Conservation (phyloP, 2,329 filamentous ascomycete genomes). For the Xylariaceae sp. region DNA sequence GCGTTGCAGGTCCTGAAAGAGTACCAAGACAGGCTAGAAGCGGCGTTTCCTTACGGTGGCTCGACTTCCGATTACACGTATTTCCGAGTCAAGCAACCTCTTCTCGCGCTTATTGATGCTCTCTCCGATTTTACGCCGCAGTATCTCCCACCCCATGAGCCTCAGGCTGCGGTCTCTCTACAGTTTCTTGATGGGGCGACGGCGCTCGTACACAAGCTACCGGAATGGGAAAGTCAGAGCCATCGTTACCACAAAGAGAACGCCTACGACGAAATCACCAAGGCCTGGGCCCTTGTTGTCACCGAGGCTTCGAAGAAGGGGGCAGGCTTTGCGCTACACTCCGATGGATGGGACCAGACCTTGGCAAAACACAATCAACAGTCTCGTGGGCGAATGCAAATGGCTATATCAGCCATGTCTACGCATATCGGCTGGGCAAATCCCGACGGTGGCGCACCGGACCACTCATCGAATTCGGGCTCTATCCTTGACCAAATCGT, state of each 20-base stretch:
- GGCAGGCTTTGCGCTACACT: constrained; percentile 82
- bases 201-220: constrained; percentile 80
- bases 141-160: constrained; percentile 87
- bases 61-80: constrained; percentile 89
- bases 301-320: constrained; percentile 86
- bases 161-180: constrained; percentile 75
- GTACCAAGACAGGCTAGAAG: constrained; percentile 73
- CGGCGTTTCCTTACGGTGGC: constrained; percentile 80
- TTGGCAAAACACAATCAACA: constrained; percentile 82
- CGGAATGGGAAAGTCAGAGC: constrained; percentile 82
- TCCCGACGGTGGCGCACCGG: constrained; percentile 19
- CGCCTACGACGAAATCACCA: constrained; percentile 92
- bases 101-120: constrained; percentile 78
- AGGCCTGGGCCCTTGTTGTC: constrained; percentile 88
- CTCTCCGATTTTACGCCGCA: constrained; percentile 92
- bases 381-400: constrained; percentile 73
- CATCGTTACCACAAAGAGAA: constrained; percentile 92
- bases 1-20: constrained; percentile 74
- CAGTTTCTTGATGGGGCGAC: constrained; percentile 87
- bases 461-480: constrained; percentile 39
- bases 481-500: constrained; percentile 60
- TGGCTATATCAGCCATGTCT: constrained; percentile 72
- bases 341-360: constrained; percentile 87
- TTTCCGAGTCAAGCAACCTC: constrained; percentile 78
- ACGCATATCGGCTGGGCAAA: constrained; percentile 70